These are phyloP conservation scores for Daedaleopsis nitida DNA, from an alignment of 768 basidiomycete genomes.

Conservation along the genomic window DNA sequence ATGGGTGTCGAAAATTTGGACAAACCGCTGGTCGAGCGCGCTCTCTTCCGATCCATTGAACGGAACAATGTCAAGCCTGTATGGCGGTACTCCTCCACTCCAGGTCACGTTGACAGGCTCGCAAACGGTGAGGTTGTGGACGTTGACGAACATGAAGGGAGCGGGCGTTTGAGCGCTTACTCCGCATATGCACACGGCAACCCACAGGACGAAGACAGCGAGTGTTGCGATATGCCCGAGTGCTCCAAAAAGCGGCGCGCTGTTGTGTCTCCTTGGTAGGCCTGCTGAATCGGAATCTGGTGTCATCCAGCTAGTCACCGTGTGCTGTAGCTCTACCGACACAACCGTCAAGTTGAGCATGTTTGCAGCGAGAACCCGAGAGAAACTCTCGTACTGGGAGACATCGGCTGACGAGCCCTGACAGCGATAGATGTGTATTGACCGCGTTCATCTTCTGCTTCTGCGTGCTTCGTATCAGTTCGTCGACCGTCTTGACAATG, in stretches of 20 bases:
- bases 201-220: neutral
- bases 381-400: no score
- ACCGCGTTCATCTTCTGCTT: no score
- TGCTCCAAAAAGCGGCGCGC: neutral
- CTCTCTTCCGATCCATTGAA: neutral
- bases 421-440: no score
- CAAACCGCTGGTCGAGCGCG: neutral
- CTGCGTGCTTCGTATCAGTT: no score
- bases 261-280: neutral
- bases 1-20: neutral
- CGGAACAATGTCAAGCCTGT: neutral
- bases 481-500: no score
- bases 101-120: neutral
- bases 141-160: neutral
- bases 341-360: no score
- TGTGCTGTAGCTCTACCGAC: neutral
- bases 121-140: neutral
- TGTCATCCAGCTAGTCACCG: neutral
- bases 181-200: neutral
- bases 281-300: neutral
- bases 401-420: no score
- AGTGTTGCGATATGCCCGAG: neutral
- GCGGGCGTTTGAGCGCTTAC: neutral
- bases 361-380: no score
- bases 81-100: neutral